Base-by-base conservation (phyloP, 2,329 filamentous ascomycete species). In the Monascus ruber region DNA sequence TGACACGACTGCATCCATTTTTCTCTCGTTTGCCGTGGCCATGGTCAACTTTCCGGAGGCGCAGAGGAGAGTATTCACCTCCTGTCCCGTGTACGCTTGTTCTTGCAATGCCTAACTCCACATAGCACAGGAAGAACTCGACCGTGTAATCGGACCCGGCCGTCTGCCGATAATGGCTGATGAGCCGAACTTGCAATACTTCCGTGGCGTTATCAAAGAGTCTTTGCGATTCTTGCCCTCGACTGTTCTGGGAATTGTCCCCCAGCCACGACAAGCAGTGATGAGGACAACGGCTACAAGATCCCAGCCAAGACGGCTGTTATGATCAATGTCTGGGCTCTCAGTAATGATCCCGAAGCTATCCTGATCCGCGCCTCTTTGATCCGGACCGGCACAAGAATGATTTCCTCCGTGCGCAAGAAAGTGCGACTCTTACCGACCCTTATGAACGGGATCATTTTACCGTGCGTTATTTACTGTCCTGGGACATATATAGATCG, bases 201-300 rank as follows among this genome's bases (percentile, higher is more conserved):
- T 75, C 33, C 62, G 67, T 24, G 71, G 70, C 0, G 60, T 73
- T 17, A 64, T 75, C 9, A 74, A 76, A 44, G 74, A 79, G 42
- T 65, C 71, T 1, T 55, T 76, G 7, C 64, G 74, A 2, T 75
- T 73, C 70, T 61, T 71, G 4, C 71, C 72, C 0, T 49, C 43
- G 6, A 41, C 39, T 3, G 38, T 45, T 10, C 44, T 52, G 5
- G 35, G 34, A 7, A 31, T 43, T 17, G 48, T 50, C 4, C 50
- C 47, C 1, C 51, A 54, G 29, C 42, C 2, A 41, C 39, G 11
- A 47, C 37, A 4, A 41, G 47, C 11, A 47, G 48, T 11, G 51
- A 50, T 38, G 29, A 24, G 5, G 51, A 49, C 34, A 44, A 36
- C 25, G 50, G 46, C 2, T 50, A 48, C 34, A 38, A 24, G n/a